A percentile compares a stretch with the other conserved stretches of the same genome.
Evolutionary conservation across 2,329 filamentous ascomycete genomes (phyloP).

Genomic region (Venturia effusa): DNA sequence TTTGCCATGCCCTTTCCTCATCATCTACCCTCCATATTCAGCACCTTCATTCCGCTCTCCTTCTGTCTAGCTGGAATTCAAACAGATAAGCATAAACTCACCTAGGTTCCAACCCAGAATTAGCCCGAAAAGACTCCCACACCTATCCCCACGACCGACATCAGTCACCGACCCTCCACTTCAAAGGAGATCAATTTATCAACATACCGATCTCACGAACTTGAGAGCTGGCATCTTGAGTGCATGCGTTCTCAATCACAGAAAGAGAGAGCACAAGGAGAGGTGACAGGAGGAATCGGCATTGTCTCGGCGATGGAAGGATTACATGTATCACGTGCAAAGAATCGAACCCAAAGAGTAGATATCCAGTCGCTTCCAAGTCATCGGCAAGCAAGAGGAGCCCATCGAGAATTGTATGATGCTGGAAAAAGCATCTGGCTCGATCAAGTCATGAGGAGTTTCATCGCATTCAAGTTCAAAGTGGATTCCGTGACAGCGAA

Average conservation of each 20-base stretch:
- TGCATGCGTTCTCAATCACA: not conserved
- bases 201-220: slow-evolving; percentile 56
- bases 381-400: not conserved
- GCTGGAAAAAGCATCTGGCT: too few species aligned
- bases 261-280: not conserved
- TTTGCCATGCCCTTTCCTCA: too few species aligned
- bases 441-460: too few species aligned
- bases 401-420: too few species aligned
- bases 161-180: not conserved
- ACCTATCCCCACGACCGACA: slow-evolving; percentile 44
- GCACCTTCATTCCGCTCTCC: too few species aligned
- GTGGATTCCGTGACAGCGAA: too few species aligned
- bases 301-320: not conserved
- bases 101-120: slow-evolving; percentile 84
- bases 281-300: not conserved
- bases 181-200: too few species aligned
- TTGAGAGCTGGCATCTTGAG: slow-evolving; percentile 33
- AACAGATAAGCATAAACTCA: slow-evolving; percentile 27
- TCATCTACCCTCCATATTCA: too few species aligned
- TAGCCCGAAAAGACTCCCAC: slow-evolving; percentile 71
- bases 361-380: not conserved
- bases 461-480: too few species aligned
- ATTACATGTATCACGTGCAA: not conserved
- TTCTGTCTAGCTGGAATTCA: too few species aligned
- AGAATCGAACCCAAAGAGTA: too few species aligned